These are phyloP conservation scores for Paralagenidium karlingii DNA, from an alignment of 352 stramenopile species.

Conservation along the genomic window DNA sequence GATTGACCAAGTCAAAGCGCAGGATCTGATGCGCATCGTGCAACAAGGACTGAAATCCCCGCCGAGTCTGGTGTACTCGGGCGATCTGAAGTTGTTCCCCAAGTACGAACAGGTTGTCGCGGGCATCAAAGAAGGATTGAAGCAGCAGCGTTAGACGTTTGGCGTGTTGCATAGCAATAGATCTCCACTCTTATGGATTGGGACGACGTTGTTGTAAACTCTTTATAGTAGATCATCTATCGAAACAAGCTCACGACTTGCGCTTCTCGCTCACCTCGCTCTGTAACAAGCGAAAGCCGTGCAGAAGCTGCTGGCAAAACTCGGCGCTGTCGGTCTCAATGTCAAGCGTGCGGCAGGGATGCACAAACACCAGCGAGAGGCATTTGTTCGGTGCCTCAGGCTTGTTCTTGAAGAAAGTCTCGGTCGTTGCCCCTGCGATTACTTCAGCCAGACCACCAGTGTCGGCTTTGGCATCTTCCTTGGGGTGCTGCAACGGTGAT, in stretches of 20 bases:
- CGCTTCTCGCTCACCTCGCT: constrained; percentile 26
- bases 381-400: constrained; percentile 19
- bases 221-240: no score
- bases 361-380: constrained; percentile 58
- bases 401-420: constrained; percentile 25
- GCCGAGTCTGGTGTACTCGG: constrained; percentile 77
- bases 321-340: constrained; percentile 40
- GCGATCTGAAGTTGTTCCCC: constrained; percentile 63
- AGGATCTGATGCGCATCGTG: constrained; percentile 75
- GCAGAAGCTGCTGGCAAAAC: constrained; percentile 25
- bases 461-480: constrained; percentile 29
- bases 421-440: constrained; percentile 24
- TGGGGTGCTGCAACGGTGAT: constrained; percentile 17
- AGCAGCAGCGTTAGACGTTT: neutral
- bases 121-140: constrained; percentile 57
- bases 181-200: no score
- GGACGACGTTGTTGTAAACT: no score
- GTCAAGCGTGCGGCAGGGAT: constrained; percentile 57
- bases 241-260: no score
- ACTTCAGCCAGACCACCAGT: constrained; percentile 38
- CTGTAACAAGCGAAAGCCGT: constrained; percentile 42
- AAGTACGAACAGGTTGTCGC: constrained; percentile 73
- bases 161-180: no score
- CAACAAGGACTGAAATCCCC: constrained; percentile 57
- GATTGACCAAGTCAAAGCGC: constrained; percentile 81